Evolutionary conservation across 176 grass and related monocot genomes (phyloP).

Genomic region (Phyllostachys edulis): DNA sequence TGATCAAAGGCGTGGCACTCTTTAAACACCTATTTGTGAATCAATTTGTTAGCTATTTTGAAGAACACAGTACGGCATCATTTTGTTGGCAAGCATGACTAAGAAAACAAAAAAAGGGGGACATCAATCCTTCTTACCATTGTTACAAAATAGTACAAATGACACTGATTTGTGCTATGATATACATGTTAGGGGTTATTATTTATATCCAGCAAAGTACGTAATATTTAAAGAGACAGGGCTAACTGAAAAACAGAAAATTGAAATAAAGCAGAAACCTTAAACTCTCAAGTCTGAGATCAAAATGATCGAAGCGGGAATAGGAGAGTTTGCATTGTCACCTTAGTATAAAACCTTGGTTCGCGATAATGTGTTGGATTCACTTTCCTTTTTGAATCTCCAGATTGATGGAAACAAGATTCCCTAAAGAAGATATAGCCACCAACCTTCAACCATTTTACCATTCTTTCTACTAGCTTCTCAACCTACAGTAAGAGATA

Average conservation of each 20-base stretch:
- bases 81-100: neutral
- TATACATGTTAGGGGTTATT: neutral
- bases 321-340: constrained; percentile 23
- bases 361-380: constrained; percentile 97
- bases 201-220: neutral
- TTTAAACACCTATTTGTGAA: constrained; percentile 70
- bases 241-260: neutral
- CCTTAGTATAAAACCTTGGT: constrained; percentile 95
- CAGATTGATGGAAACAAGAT: constrained; percentile 99
- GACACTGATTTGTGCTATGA: neutral
- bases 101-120: neutral
- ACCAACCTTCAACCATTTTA: constrained; percentile 89
- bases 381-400: constrained; percentile 95
- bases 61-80: neutral
- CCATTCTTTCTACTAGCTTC: constrained; percentile 73
- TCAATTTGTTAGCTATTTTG: neutral
- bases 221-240: neutral
- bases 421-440: constrained; percentile 97
- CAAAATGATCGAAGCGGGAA: neutral
- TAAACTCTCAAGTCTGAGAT: neutral
- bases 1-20: constrained; percentile 67
- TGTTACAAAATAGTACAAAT: neutral
- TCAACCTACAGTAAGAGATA: constrained; percentile 61
- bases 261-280: neutral
- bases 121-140: neutral